Base-by-base conservation (phyloP, 495 filamentous ascomycete genomes). In the Podospora australis region DNA sequence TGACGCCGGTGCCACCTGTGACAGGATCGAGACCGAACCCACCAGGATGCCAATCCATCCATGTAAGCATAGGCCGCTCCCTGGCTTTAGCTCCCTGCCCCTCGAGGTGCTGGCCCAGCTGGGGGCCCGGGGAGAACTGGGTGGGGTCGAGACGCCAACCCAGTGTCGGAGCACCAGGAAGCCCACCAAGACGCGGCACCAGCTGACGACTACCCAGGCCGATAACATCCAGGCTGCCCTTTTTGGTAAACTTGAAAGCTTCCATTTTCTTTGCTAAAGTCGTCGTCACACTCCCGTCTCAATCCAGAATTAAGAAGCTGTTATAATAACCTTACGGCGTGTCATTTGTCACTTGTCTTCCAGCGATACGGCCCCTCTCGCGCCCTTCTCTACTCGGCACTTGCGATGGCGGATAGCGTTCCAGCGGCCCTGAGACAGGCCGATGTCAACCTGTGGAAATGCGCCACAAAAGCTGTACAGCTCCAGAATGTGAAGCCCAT, bases 401-500 rank as follows among this genome's bases (percentile, higher is more conserved):
- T 46, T 43, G 63, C 34, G 19, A 95, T 95, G 88, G 79, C 86
- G 26, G 74, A 78, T 56, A 73, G 70, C 49, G 71, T 96, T 52
- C 92, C 94, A 7, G 72, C 76, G 10, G 81, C 81, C 60, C 70
- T 99, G 19, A 85, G 82, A 64, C 71, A 80, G 20, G 81, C 84
- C 44, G 88, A 91, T 55, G 80, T 95, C 55, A 80, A 78, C 49
- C 80, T 83, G 13, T 64, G 64, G 50, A 72, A 71, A 54, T 96
- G 90, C 62, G 84, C 88, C 42, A 66, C 80, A 14, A 80, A 94
- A 46, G 91, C 88, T 14, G 76, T 81, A 28, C 92, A 97, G 67
- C 75, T 99, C 22, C 89, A 91, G 62, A 78, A 73, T 38, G 78
- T 79, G 38, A 90, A 90, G 69, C 90, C 92, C 10, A 82, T 90